Evolutionary conservation across 2,329 filamentous ascomycete genomes (phyloP).

Genomic region (Cercospora nicotianae): DNA sequence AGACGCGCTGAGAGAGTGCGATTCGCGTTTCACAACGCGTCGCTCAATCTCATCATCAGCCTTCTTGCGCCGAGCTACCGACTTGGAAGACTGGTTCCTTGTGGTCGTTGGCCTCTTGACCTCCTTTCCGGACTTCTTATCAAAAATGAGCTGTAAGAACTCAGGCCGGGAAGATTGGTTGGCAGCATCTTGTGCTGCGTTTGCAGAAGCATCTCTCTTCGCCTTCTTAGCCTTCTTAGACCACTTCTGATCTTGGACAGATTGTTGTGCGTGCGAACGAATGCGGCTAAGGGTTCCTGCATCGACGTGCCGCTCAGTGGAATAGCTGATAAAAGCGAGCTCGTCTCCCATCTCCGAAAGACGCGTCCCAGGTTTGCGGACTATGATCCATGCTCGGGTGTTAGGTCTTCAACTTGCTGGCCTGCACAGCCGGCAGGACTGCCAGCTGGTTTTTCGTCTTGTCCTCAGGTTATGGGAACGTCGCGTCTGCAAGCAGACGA

Average conservation of each 20-base stretch:
- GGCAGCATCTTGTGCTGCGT: not conserved
- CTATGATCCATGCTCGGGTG: slow-evolving; percentile 9
- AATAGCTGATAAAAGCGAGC: slow-evolving; percentile 23
- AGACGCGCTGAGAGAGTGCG: slow-evolving; percentile 20
- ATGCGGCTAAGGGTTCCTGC: slow-evolving; percentile 22
- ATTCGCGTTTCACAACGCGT: slow-evolving; percentile 12
- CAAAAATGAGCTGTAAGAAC: slow-evolving; percentile 18
- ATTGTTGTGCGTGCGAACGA: slow-evolving; percentile 26
- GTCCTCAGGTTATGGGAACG: not conserved
- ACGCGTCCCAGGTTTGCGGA: not conserved
- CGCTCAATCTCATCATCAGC: slow-evolving; percentile 1
- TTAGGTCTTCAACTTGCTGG: not conserved
- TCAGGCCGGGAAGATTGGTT: not conserved
- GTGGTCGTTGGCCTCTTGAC: slow-evolving; percentile 9
- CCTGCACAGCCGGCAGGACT: slow-evolving; percentile 1
- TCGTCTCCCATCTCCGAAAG: slow-evolving; percentile 25
- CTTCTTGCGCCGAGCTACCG: not conserved
- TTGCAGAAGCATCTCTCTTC: not conserved
- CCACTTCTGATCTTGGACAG: slow-evolving; percentile 26
- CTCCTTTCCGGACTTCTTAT: slow-evolving; percentile 19
- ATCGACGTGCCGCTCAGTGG: slow-evolving; percentile 21
- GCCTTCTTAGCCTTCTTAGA: slow-evolving; percentile 5
- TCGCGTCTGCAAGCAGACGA: not conserved
- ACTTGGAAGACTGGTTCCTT: not conserved
- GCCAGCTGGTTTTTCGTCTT: not conserved